Base-by-base conservation (phyloP, 495 filamentous ascomycete genomes). In the Podospora didyma region DNA sequence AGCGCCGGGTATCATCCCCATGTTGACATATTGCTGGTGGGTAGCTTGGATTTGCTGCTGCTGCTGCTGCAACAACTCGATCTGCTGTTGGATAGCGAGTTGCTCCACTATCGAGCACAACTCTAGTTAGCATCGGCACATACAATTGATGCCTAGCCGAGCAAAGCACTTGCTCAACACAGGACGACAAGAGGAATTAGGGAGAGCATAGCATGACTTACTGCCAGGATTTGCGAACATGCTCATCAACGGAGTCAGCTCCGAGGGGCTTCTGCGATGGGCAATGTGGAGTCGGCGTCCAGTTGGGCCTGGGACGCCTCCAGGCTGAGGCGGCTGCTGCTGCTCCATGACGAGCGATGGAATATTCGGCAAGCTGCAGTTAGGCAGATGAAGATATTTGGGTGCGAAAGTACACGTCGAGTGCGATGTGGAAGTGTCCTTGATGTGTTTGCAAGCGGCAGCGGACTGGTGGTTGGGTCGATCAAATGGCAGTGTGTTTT, bases 161-260 rank as follows among this genome's bases (percentile, higher is more conserved):
- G n/a, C 7, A 21, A 19, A 31, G 26, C 26, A 4, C 26, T 31
- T 4, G 26, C 26, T 31, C 26, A 31, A 31, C 4, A 31, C 26
- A 31, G 9, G 3, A 26, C 1, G 28, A n/a, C n/a, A 23, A 6
- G 19, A 46, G 23, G n/a, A 17, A 17, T 23, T 51, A 7, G 49
- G 47, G 14, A 31, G 21, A 31, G 20, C 16, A 55, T 49, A 24
- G 23, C 7, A 35, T 31, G n/a, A 75, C 80, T 77, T 73, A 82
- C 79, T 82, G 61, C 74, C 76, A 34, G 79, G 78, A 46, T 70
- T 75, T 54, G 72, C 64, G 63, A 77, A 88, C 92, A 81, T 92
- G 92, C 95, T 96, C 89, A 97, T 96, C 73, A 98, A 78, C 57
- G 95, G 95, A 46, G 94, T 98, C 67, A 98, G 79, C 81, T 97